phyloP scores from a whole-genome alignment of 768 basidiomycete species.

The Lactifluus pinguis region DNA sequence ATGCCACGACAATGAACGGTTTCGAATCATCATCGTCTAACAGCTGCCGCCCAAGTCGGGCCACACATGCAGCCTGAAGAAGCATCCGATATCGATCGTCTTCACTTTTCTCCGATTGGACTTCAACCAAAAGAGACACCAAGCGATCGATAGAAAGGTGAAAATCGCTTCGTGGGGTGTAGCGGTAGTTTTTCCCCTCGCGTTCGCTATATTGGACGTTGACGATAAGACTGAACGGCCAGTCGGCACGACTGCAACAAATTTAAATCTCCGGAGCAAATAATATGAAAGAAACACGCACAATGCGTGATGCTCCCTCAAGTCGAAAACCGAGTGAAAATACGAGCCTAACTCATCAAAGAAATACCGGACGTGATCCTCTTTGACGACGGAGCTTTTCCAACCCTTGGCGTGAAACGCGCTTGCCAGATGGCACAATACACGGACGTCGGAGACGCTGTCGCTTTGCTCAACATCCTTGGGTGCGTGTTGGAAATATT shows the following conservation, averaged over 20 bases:
- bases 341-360: neutral
- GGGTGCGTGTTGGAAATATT: neutral
- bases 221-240: neutral
- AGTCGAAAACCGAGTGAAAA: neutral
- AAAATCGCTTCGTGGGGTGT: constrained; percentile 1
- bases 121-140: neutral
- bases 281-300: neutral
- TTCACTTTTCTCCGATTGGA: neutral
- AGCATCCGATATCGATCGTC: neutral
- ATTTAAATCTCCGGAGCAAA: neutral
- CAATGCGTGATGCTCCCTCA: neutral
- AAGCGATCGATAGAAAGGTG: neutral
- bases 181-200: neutral
- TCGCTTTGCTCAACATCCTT: neutral
- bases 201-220: neutral
- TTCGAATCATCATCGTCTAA: no score
- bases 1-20: neutral
- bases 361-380: no score
- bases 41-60: no score
- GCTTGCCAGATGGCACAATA: neutral
- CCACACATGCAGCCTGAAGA: no score
- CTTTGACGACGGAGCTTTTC: neutral
- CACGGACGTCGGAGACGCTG: neutral
- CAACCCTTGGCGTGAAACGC: neutral
- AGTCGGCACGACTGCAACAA: no score